A percentile compares a stretch with the other conserved stretches of the same genome.
Evolutionary conservation across 1,284 basidiomycete species (phyloP).

Genomic region (Mycena citricolor): DNA sequence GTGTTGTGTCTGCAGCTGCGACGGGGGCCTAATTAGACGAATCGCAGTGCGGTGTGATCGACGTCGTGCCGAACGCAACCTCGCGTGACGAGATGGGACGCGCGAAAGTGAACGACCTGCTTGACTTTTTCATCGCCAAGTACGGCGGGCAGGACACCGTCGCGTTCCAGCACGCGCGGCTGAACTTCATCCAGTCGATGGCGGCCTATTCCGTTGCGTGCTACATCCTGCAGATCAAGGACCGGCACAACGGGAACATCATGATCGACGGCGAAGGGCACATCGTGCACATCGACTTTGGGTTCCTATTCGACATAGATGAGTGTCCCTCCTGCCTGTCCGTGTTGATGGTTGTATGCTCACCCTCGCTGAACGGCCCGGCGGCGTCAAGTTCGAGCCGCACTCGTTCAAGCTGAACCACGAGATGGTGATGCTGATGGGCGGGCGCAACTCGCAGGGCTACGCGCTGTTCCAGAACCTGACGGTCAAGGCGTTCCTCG

Average conservation of each 20-base stretch:
- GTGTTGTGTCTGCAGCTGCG: not conserved
- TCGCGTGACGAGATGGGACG: constrained; percentile 99
- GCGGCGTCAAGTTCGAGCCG: constrained; percentile 97
- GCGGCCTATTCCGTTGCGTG: constrained; percentile 99
- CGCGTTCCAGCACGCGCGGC: constrained; percentile 88
- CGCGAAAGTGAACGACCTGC: constrained; percentile 95
- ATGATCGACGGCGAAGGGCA: constrained; percentile 98
- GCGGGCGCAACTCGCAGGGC: constrained; percentile 89
- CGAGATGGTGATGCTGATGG: constrained; percentile 98
- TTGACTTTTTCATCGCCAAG: constrained; percentile 93
- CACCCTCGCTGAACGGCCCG: no score
- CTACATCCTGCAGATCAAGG: constrained; percentile 97
- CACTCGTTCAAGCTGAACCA: constrained; percentile 97
- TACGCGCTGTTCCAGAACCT: constrained; percentile 93
- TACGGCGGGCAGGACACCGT: constrained; percentile 90
- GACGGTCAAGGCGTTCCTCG: constrained; percentile 94
- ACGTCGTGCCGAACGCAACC: constrained; percentile 97
- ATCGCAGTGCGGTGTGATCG: constrained; percentile 91
- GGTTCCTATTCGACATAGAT: constrained; percentile 99
- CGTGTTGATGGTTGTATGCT: constrained; percentile 20
- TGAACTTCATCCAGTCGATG: constrained; percentile 99
- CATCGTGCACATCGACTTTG: constrained; percentile 96
- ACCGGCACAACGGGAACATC: constrained; percentile 98
- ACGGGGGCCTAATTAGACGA: constrained; percentile 10
- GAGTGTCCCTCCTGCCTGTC: constrained; percentile 46